Evolutionary conservation across 2,329 filamentous ascomycete species (phyloP).

Genomic region (Alternaria postmessia): DNA sequence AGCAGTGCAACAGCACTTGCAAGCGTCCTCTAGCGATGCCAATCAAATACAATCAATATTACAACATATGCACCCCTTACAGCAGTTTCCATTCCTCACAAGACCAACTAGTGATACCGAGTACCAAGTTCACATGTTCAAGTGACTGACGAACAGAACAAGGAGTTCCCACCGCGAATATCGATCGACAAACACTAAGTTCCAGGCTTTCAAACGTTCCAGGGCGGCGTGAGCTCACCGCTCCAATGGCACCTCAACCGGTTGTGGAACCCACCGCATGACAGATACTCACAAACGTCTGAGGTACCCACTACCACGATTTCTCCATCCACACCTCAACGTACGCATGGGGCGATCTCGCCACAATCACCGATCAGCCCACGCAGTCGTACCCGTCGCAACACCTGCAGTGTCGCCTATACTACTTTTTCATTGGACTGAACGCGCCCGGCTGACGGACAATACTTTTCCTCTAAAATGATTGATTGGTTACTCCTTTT

Average conservation of each 20-base stretch:
- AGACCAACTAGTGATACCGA: constrained; percentile 1
- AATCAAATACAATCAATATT: constrained; percentile 3
- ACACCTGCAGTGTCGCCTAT: constrained; percentile 21
- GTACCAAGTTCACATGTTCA: neutral
- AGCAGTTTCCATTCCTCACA: constrained; percentile 1
- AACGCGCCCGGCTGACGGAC: neutral
- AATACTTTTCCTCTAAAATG: constrained; percentile 1
- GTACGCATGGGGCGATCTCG: constrained; percentile 15
- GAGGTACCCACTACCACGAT: constrained; percentile 1
- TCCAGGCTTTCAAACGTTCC: neutral
- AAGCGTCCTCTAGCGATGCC: constrained; percentile 4
- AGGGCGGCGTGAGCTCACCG: constrained; percentile 9
- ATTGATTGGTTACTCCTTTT: constrained; percentile 17
- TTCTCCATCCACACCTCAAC: constrained; percentile 14
- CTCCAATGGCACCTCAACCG: constrained; percentile 11
- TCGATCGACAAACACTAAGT: constrained; percentile 14
- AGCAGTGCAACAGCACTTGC: constrained; percentile 18
- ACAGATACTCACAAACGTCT: constrained; percentile 13
- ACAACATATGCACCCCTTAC: neutral
- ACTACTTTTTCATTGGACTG: constrained; percentile 10
- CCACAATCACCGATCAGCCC: constrained; percentile 14
- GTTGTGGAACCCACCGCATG: constrained; percentile 9
- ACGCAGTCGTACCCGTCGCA: constrained; percentile 18
- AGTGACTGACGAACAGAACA: neutral
- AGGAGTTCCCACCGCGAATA: neutral